phyloP scores from a whole-genome alignment of 208 protist genomes.

The Acanthamoeba sp. region DNA sequence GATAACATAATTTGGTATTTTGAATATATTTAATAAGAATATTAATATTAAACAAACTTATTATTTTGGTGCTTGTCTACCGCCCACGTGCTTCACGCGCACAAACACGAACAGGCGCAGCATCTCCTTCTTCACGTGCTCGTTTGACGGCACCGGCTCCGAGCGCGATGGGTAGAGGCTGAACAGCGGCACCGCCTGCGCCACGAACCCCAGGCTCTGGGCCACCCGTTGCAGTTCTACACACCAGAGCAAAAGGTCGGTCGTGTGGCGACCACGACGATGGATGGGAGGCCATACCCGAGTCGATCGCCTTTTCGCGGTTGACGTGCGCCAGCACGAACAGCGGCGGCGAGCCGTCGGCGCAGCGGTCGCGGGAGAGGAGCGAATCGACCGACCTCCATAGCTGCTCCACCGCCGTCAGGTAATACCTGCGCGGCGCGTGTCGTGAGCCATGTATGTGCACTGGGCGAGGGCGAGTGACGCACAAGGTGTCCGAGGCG shows the following conservation, averaged over 20 bases:
- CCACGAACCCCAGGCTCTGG: neutral
- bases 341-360: constrained; percentile 23
- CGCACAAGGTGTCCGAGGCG: constrained; percentile 34
- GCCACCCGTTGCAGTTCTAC: neutral
- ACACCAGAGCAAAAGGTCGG: neutral
- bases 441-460: too few species aligned
- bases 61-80: too few species aligned
- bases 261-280: neutral
- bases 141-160: neutral
- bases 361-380: neutral
- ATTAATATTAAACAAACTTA: too few species aligned
- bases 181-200: neutral
- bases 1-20: too few species aligned
- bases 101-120: neutral
- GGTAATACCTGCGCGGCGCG: neutral
- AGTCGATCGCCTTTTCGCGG: constrained; percentile 13
- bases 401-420: constrained; percentile 13
- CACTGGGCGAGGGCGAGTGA: neutral
- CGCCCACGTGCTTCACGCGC: neutral
- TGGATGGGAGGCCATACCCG: neutral
- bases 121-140: constrained; percentile 4
- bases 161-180: neutral
- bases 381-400: constrained; percentile 4
- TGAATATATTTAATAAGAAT: too few species aligned
- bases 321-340: constrained; percentile 25